Evolutionary conservation across 1,139 yeast species (phyloP).

Genomic region (Komagataea norvegica): DNA sequence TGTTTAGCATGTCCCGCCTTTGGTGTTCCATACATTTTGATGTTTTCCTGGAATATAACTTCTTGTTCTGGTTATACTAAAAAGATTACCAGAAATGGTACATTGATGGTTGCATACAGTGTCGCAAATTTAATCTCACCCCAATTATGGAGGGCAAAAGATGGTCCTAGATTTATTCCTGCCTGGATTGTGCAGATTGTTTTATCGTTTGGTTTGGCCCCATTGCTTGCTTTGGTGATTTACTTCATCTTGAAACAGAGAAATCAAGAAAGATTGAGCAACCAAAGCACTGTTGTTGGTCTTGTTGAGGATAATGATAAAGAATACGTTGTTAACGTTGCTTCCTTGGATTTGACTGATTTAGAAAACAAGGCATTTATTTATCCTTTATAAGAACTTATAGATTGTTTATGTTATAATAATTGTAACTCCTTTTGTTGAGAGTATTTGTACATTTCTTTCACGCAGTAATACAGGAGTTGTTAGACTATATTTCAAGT

Average conservation of each 20-base stretch:
- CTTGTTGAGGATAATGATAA: conserved; percentile 14
- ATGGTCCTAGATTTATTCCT: conserved; percentile 24
- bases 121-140: conserved; percentile 27
- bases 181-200: conserved; percentile 36
- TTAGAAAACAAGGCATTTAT: conserved; percentile 40
- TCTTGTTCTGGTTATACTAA: conserved; percentile 31
- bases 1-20: conserved; percentile 23
- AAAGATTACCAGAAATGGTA: conserved; percentile 25
- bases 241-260: conserved; percentile 30
- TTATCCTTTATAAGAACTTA: conserved; percentile 37
- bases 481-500: too few relatives aligned
- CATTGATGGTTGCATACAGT: conserved; percentile 24
- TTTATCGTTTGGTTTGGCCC: conserved; percentile 29
- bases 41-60: conserved; percentile 24
- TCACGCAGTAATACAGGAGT: too few relatives aligned
- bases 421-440: too few relatives aligned
- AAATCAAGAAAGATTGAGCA: conserved; percentile 29
- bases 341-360: conserved; percentile 43
- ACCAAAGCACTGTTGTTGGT: conserved; percentile 8
- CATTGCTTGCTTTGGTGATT: conserved; percentile 29
- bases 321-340: conserved; percentile 33
- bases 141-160: conserved; percentile 26
- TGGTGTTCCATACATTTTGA: conserved; percentile 24
- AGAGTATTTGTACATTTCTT: too few relatives aligned
- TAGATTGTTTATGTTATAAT: too few relatives aligned